Conservation (phyloP, 768 basidiomycete species). For the Hirschioporus abietinus region DNA sequence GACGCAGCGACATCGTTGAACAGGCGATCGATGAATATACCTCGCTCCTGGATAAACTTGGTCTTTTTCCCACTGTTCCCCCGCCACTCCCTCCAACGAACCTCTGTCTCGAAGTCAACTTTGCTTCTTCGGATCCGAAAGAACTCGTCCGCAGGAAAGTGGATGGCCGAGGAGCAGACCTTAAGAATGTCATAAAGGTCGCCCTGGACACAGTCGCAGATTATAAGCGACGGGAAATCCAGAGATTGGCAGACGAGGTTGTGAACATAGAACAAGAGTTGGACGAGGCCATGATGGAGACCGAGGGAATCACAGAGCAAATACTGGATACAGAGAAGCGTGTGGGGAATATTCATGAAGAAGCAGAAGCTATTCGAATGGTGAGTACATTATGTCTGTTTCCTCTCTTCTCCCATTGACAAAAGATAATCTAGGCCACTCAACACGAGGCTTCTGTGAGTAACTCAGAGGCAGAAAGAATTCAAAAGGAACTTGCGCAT, state of each 20-base stretch:
- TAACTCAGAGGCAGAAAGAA: conserved; percentile 55
- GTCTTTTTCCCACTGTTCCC: conserved; percentile 69
- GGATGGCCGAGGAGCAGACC: conserved; percentile 48
- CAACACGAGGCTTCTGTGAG: conserved; percentile 70
- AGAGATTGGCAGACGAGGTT: conserved; percentile 67
- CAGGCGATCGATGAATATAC: conserved; percentile 78
- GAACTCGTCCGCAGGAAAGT: conserved; percentile 41
- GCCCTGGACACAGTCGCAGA: conserved; percentile 70
- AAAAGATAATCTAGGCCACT: conserved; percentile 48
- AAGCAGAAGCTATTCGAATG: conserved; percentile 79
- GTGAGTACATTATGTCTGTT: conserved; percentile 34
- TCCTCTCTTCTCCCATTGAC: neutral
- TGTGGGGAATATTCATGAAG: conserved; percentile 59
- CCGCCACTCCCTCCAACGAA: conserved; percentile 68
- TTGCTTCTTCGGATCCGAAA: conserved; percentile 65
- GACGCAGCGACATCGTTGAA: conserved; percentile 76
- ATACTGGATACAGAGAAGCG: conserved; percentile 70
- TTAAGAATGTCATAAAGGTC: conserved; percentile 71
- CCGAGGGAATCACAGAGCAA: conserved; percentile 80
- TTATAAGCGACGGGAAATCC: conserved; percentile 61
- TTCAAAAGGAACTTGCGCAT: conserved; percentile 69
- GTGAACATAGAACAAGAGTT: conserved; percentile 81
- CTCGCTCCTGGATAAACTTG: conserved; percentile 66
- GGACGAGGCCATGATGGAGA: conserved; percentile 68
- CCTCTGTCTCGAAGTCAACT: conserved; percentile 77